phyloP scores from a whole-genome alignment of 2,329 filamentous ascomycete genomes.

The Achaetomium macrosporum region DNA sequence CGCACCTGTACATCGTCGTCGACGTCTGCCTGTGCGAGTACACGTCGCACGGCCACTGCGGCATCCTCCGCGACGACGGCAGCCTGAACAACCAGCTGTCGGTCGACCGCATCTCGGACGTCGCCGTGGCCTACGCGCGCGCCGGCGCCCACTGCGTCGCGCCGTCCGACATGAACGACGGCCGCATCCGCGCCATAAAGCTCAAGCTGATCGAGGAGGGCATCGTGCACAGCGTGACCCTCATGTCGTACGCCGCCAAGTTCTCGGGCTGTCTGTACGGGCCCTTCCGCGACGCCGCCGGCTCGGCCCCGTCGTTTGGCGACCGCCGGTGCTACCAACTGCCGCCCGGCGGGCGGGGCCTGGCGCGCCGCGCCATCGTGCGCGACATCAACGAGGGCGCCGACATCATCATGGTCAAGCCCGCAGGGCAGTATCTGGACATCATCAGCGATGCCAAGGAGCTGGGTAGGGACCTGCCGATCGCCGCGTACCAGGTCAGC shows the following conservation, averaged over 20 bases:
- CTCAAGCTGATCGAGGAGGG: constrained; percentile 94
- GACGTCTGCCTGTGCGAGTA: constrained; percentile 99
- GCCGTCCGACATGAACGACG: constrained; percentile 98
- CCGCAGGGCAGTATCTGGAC: constrained; percentile 89
- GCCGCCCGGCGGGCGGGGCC: constrained; percentile 82
- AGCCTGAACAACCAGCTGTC: constrained; percentile 89
- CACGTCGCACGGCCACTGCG: constrained; percentile 95
- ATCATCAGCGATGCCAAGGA: constrained; percentile 98
- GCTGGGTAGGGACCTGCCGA: constrained; percentile 80
- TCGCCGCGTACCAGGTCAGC: constrained; percentile 94
- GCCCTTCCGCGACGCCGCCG: constrained; percentile 93
- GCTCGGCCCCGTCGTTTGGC: constrained; percentile 84
- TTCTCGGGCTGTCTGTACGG: constrained; percentile 96
- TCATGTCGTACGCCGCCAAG: constrained; percentile 98
- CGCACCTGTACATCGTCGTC: constrained; percentile 81
- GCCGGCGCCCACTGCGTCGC: constrained; percentile 96
- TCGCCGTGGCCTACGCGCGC: constrained; percentile 95
- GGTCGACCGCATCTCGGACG: constrained; percentile 90
- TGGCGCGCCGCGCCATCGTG: constrained; percentile 83
- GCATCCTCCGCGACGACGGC: constrained; percentile 88
- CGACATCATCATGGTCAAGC: constrained; percentile 99
- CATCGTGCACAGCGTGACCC: constrained; percentile 79
- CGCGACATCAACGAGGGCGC: constrained; percentile 91
- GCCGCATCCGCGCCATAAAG: constrained; percentile 94
- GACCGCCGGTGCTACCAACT: constrained; percentile 97